phyloP scores from a whole-genome alignment of 2,329 filamentous ascomycete genomes.

The Neofusicoccum umdonicola region DNA sequence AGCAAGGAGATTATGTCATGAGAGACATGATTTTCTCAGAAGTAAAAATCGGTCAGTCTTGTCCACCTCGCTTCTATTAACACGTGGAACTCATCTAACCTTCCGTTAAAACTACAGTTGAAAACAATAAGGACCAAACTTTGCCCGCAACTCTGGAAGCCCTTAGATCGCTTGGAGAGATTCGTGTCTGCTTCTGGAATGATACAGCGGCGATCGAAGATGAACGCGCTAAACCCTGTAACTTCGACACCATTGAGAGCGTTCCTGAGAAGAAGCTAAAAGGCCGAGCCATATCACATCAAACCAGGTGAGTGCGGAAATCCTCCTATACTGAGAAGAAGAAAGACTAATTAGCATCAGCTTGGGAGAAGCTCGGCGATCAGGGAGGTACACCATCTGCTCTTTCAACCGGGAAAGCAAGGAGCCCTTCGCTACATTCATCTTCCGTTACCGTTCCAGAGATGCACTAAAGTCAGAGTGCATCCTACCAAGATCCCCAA shows the following conservation, averaged over 20 bases:
- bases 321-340: too few relatives aligned
- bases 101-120: too few relatives aligned
- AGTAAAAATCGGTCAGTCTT: too few relatives aligned
- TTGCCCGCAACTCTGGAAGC: not conserved
- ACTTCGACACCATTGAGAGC: not conserved
- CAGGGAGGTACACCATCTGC: rapidly evolving
- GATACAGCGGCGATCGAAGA: not conserved
- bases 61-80: too few relatives aligned
- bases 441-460: conserved; percentile 30
- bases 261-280: conserved; percentile 28
- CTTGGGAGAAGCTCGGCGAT: not conserved
- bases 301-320: too few relatives aligned
- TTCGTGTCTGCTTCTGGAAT: not conserved
- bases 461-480: conserved; percentile 32
- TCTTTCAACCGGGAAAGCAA: not conserved
- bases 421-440: conserved; percentile 26
- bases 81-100: too few relatives aligned
- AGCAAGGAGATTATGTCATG: not conserved
- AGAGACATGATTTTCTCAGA: too few relatives aligned
- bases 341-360: not conserved
- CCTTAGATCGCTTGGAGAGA: not conserved
- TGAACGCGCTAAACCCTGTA: not conserved
- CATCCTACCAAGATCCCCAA: conserved; percentile 31
- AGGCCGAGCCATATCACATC: conserved; percentile 23
- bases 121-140: not conserved